Percentiles rank a stretch among this genome's conserved stretches.
Evolutionary conservation across 2,329 filamentous ascomycete genomes (phyloP).

Genomic region (Diplodia seriata): DNA sequence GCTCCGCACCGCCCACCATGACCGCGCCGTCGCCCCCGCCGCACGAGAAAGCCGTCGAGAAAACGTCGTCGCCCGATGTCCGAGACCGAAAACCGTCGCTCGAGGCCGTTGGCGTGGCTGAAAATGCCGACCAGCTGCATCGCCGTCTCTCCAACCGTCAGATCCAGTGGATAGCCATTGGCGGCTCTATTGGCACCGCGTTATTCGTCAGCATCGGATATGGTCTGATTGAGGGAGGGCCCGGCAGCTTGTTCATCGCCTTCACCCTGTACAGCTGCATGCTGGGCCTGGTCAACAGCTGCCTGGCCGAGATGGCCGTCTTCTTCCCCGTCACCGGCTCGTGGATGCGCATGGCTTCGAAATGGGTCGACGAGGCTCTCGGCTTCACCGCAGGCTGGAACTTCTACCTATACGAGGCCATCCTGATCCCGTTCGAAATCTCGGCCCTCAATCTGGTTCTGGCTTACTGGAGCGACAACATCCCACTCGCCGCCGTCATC

Average conservation of each 20-base stretch:
- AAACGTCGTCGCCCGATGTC: background rate
- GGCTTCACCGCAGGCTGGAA: slow-evolving; percentile 64
- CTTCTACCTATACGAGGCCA: slow-evolving; percentile 59
- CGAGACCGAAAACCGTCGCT: background rate
- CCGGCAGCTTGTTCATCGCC: slow-evolving; percentile 63
- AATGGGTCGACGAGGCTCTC: slow-evolving; percentile 70
- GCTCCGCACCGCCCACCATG: background rate
- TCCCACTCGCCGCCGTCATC: slow-evolving; percentile 51
- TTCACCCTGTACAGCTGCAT: slow-evolving; percentile 61
- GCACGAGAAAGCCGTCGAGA: slow-evolving; percentile 1
- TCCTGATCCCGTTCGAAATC: slow-evolving; percentile 60
- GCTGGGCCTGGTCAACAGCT: slow-evolving; percentile 63
- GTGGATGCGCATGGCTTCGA: slow-evolving; percentile 69
- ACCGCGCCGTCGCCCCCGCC: background rate
- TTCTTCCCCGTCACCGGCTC: slow-evolving; percentile 69
- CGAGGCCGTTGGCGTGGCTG: background rate
- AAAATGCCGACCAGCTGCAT: slow-evolving; percentile 47
- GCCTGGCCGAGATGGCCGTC: slow-evolving; percentile 66
- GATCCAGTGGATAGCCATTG: slow-evolving; percentile 52
- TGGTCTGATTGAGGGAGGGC: slow-evolving; percentile 60
- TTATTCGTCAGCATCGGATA: slow-evolving; percentile 68
- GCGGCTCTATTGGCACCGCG: slow-evolving; percentile 52
- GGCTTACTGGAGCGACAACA: slow-evolving; percentile 56
- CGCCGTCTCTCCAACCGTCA: slow-evolving; percentile 50
- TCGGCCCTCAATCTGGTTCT: slow-evolving; percentile 54